Conservation (phyloP, 345 rosid species). For the Acer campestre region DNA sequence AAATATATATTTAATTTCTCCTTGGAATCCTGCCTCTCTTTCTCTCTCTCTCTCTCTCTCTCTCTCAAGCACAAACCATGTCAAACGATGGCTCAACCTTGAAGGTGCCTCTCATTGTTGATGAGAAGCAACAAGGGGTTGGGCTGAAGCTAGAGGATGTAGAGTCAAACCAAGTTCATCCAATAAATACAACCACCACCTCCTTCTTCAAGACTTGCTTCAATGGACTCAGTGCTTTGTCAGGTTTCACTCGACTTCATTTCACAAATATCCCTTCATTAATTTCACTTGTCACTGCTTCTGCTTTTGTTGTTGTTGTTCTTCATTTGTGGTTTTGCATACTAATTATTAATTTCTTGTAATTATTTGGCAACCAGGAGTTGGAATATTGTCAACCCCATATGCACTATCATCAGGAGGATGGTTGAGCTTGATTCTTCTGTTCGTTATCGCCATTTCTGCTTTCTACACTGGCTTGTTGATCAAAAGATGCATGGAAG, state of each 20-base stretch:
- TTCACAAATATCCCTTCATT: no score
- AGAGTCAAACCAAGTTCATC: slow-evolving; percentile 14
- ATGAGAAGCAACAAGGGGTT: slow-evolving; percentile 16
- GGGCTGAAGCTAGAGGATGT: slow-evolving; percentile 17
- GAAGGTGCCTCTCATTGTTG: slow-evolving; percentile 21
- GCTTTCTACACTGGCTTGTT: slow-evolving; percentile 73
- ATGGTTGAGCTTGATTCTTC: slow-evolving; percentile 73
- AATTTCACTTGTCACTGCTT: not conserved
- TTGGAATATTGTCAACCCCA: slow-evolving; percentile 82
- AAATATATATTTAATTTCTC: not conserved
- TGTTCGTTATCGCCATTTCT: slow-evolving; percentile 56
- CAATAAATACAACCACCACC: not conserved
- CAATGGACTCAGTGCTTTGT: slow-evolving; percentile 46
- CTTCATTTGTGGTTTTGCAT: not conserved
- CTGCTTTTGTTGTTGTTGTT: not conserved
- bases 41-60: not conserved
- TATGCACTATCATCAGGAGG: slow-evolving; percentile 92
- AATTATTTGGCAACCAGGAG: slow-evolving; percentile 47
- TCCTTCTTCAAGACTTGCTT: slow-evolving; percentile 38
- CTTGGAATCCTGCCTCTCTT: not conserved
- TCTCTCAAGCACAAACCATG: slow-evolving; percentile 9
- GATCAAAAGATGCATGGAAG: slow-evolving; percentile 81
- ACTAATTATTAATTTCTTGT: not conserved
- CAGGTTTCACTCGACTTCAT: slow-evolving; percentile 27
- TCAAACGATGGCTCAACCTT: not conserved